phyloP scores from a whole-genome alignment of 768 basidiomycete species.

The Hebeloma cylindrosporum region DNA sequence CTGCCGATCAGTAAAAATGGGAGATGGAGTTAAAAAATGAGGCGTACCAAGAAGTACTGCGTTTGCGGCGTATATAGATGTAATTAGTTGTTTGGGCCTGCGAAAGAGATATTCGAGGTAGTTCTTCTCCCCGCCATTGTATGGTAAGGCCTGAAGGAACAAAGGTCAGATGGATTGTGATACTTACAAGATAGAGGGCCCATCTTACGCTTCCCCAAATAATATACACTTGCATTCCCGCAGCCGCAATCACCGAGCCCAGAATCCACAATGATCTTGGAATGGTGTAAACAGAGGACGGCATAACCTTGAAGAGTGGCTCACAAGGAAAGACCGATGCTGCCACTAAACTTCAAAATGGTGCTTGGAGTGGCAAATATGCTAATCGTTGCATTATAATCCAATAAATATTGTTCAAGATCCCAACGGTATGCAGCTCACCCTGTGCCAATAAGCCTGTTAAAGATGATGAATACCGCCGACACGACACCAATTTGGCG shows the following conservation, averaged over 20 bases:
- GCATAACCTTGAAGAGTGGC: background rate
- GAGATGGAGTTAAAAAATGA: background rate
- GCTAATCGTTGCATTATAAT: conserved; percentile 14
- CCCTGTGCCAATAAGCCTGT: conserved; percentile 46
- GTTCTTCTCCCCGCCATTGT: conserved; percentile 67
- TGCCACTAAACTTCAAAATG: conserved; percentile 38
- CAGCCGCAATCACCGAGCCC: conserved; percentile 37
- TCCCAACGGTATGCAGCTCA: conserved; percentile 18
- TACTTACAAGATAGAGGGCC: background rate
- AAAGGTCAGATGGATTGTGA: background rate
- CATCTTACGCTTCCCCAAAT: conserved; percentile 38
- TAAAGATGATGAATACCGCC: conserved; percentile 45
- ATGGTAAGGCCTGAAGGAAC: conserved; percentile 46
- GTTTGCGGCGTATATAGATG: conserved; percentile 57
- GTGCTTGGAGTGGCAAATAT: conserved; percentile 42
- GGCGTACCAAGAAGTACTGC: conserved; percentile 44
- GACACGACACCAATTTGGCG: conserved; percentile 26
- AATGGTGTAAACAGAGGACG: background rate
- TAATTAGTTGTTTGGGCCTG: conserved; percentile 51
- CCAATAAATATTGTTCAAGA: background rate
- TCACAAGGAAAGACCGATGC: conserved; percentile 39
- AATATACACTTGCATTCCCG: conserved; percentile 42
- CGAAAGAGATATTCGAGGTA: conserved; percentile 63
- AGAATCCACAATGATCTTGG: conserved; percentile 40
- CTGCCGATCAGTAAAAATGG: background rate